Base-by-base conservation (phyloP, 306 rosid genomes). In the Adenanthera pavonina region DNA sequence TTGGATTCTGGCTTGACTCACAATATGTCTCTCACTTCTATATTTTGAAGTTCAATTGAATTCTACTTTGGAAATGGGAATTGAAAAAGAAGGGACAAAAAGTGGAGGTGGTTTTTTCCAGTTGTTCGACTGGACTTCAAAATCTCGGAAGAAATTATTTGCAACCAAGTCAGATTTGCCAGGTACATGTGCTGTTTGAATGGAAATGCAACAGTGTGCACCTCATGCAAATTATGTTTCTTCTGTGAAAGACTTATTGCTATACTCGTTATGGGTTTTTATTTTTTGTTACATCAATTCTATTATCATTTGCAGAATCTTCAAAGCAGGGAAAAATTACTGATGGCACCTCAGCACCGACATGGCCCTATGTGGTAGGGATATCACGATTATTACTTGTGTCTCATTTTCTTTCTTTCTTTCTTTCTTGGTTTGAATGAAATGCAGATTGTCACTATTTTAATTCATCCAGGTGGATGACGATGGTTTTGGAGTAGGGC, bases 81-180 rank as follows among this genome's bases (percentile, higher is more conserved):
- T 84, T 72, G 97, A 92, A 84, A 93, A 80, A 81, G 97, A 93
- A 61, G 91, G 92, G 83, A 78, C 78, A 9, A 93, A 80, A 87
- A 77, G 76, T 82, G 94, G 92, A 72, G 97, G 98, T 61, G 89
- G 97, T 44, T 92, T 95, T 79, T 89, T 95, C 73, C 97, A 95
- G 49, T 84, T 95, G 85, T 95, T 95, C 75, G 98, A 95, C 81
- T 95, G 99, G 98, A 92, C 81, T 51, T 82, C 98, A 46, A 95
- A 95, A 84, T 90, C 98, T 11, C 90, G 96, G 9, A 95, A 95
- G 86, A 95, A 91, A 74, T 83, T 95, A 67, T 95, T 95, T 84
- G 80, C 97, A 7, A 79, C 86, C 80, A 92, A 93, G 79, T 81
- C 88, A 52, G 97, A 88, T 49, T 72, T 75, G 72, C 88, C 89